Evolutionary conservation across 1,284 basidiomycete genomes (phyloP).

Genomic region (Meripilus lineatus): DNA sequence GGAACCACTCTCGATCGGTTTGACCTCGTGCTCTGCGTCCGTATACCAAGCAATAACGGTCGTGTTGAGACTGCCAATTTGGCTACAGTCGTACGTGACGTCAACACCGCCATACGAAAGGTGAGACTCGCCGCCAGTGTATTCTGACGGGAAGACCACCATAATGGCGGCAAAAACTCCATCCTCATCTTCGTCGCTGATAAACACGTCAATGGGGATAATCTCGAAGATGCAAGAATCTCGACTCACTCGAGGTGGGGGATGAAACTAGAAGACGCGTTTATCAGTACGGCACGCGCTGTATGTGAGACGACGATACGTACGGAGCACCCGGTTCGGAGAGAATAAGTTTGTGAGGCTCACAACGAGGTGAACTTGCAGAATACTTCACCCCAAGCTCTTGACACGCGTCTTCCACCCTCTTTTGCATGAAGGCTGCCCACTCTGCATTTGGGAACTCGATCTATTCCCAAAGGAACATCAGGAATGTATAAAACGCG

Average conservation of each 20-base stretch:
- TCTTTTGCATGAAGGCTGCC: background rate
- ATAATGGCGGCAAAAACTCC: conserved; percentile 43
- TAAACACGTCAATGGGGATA: too few species aligned
- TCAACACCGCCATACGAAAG: conserved; percentile 28
- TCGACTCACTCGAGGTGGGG: conserved; percentile 15
- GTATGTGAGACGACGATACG: too few species aligned
- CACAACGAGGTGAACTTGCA: conserved; percentile 23
- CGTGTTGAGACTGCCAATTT: conserved; percentile 23
- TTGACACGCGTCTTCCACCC: conserved; percentile 22
- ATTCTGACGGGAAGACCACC: conserved; percentile 37
- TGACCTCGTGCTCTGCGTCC: conserved; percentile 40
- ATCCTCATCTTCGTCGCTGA: too few species aligned
- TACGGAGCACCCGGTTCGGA: conserved; percentile 38
- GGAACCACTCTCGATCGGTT: conserved; percentile 37
- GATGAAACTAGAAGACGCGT: conserved; percentile 9
- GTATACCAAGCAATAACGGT: conserved; percentile 42
- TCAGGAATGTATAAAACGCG: background rate
- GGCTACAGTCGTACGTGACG: conserved; percentile 29
- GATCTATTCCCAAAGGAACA: conserved; percentile 13
- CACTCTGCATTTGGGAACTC: conserved; percentile 10
- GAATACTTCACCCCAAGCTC: conserved; percentile 4
- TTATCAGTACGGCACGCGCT: too few species aligned
- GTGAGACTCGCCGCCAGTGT: conserved; percentile 36
- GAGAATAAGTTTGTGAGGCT: conserved; percentile 38
- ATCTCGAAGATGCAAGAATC: too few species aligned